Evolutionary conservation across 768 basidiomycete species (phyloP).

Genomic region (Kwoniella sp.): DNA sequence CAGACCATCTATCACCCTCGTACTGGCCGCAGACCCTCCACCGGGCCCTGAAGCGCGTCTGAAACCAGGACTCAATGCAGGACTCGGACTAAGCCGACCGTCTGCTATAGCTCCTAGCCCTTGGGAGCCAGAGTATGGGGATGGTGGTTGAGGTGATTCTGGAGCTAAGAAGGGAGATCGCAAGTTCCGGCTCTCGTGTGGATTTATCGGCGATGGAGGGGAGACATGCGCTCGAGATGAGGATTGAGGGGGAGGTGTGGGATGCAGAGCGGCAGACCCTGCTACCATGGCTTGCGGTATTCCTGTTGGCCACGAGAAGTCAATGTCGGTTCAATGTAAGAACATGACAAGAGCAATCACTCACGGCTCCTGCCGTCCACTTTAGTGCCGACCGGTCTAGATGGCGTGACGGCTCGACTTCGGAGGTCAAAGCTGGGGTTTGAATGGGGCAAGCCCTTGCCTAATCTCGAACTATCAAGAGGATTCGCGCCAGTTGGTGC

Average conservation of each 20-base stretch:
- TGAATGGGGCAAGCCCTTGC: slow-evolving; percentile 35
- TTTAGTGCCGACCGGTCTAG: slow-evolving; percentile 11
- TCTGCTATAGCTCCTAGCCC: neutral
- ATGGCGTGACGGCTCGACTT: slow-evolving; percentile 36
- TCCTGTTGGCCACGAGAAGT: too few relatives aligned
- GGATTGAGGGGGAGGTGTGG: slow-evolving; percentile 22
- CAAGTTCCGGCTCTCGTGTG: slow-evolving; percentile 11
- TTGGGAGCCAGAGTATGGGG: slow-evolving; percentile 3
- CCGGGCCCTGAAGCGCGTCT: slow-evolving; percentile 19
- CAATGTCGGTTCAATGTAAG: neutral
- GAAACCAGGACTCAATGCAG: slow-evolving; percentile 7
- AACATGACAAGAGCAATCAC: slow-evolving; percentile 8
- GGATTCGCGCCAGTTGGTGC: neutral
- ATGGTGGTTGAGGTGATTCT: slow-evolving; percentile 34
- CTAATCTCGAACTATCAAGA: neutral
- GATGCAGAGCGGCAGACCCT: slow-evolving; percentile 35
- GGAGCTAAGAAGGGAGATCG: slow-evolving; percentile 41
- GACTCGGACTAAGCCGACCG: slow-evolving; percentile 29
- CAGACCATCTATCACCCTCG: slow-evolving; percentile 47
- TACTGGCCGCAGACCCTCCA: slow-evolving; percentile 37
- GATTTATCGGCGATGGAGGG: slow-evolving; percentile 8
- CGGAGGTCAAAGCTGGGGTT: slow-evolving; percentile 42
- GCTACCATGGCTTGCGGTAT: slow-evolving; percentile 45
- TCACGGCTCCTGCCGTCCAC: slow-evolving; percentile 44
- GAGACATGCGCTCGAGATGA: slow-evolving; percentile 11